Conservation (phyloP, 2,329 filamentous ascomycete genomes). For the Sporothrix curviconia region DNA sequence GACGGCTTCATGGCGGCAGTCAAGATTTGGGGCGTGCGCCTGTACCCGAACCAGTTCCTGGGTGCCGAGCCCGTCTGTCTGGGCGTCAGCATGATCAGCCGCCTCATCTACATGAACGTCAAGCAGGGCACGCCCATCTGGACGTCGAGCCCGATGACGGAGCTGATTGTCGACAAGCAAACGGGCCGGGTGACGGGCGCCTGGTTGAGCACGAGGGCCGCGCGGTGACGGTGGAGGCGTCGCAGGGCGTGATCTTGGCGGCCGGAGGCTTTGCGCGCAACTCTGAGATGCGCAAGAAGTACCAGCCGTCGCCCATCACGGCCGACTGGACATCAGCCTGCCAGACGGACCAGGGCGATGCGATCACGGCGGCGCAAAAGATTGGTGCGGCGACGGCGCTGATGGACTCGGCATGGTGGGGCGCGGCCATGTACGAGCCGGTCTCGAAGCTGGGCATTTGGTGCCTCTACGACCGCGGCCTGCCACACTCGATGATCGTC, state of each 20-base stretch:
- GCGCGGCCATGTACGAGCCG: conserved; percentile 26
- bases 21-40: conserved; percentile 13
- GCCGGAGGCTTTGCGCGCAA: conserved; percentile 32
- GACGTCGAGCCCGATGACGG: conserved; percentile 17
- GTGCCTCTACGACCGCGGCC: conserved; percentile 25
- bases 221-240: conserved; percentile 22
- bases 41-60: conserved; percentile 11
- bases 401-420: conserved; percentile 32
- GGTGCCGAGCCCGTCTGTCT: conserved; percentile 20
- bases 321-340: conserved; percentile 24
- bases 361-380: conserved; percentile 24
- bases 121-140: conserved; percentile 13
- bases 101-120: conserved; percentile 21
- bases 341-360: conserved; percentile 25
- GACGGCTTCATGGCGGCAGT: conserved; percentile 12
- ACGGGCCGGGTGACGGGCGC: conserved; percentile 24
- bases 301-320: conserved; percentile 19
- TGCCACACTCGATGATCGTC: conserved; percentile 31
- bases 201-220: conserved; percentile 22
- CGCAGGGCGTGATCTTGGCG: conserved; percentile 28
- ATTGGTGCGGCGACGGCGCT: conserved; percentile 27
- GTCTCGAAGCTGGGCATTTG: conserved; percentile 19
- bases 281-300: conserved; percentile 24
- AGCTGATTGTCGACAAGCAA: conserved; percentile 14
- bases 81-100: conserved; percentile 22